Conservation (phyloP, 2,329 filamentous ascomycete species). For the Trichoderma citrinoviride region DNA sequence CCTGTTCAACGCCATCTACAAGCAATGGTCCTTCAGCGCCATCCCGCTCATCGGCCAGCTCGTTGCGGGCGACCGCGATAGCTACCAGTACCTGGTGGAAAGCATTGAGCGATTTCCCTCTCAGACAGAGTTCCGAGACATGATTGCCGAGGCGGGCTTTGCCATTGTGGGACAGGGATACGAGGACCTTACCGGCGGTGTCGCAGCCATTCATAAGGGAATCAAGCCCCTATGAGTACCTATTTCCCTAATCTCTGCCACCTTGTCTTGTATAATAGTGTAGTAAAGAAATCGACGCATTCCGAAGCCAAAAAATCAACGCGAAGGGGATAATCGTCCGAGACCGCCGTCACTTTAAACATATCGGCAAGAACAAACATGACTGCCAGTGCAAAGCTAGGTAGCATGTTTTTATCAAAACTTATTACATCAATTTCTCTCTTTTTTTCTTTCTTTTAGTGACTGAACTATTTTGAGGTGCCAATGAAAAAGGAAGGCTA, state of each 20-base stretch:
- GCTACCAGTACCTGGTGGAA: constrained; percentile 98
- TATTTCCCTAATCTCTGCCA: background rate
- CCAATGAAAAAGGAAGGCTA: constrained; percentile 34
- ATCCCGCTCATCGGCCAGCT: constrained; percentile 95
- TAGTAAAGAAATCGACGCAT: background rate
- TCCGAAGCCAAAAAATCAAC: background rate
- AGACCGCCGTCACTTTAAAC: background rate
- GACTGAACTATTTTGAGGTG: constrained; percentile 31
- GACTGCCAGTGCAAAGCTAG: background rate
- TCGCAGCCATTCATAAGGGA: constrained; percentile 95
- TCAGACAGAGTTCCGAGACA: constrained; percentile 77
- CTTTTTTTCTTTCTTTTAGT: background rate
- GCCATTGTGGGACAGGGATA: constrained; percentile 77
- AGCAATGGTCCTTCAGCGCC: constrained; percentile 90
- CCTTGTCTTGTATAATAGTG: background rate
- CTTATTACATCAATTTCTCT: background rate
- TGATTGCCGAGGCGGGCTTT: constrained; percentile 85
- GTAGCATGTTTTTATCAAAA: background rate
- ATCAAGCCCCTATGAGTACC: constrained; percentile 66
- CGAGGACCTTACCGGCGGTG: constrained; percentile 87
- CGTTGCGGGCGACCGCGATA: constrained; percentile 89
- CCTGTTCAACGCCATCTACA: constrained; percentile 81
- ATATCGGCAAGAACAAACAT: background rate
- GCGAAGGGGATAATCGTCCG: background rate
- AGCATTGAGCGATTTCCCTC: constrained; percentile 92